A percentile compares a stretch with the other conserved stretches of the same genome.
Evolutionary conservation across 73 alveolate species (phyloP).

Genomic region (Paramecium biaurelia): DNA sequence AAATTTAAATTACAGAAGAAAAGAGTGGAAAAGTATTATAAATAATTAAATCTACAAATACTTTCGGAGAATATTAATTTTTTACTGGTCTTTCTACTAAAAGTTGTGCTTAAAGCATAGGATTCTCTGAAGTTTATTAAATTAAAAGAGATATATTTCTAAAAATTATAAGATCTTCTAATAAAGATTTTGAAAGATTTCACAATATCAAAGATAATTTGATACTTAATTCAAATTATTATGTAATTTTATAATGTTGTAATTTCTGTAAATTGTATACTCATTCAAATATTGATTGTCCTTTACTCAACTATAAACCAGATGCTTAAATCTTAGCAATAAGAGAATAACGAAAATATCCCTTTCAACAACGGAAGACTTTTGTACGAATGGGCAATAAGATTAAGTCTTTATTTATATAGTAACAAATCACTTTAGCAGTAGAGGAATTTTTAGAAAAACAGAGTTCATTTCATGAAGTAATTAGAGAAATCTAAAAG

Average conservation of each 20-base stretch:
- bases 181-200: slow-evolving; percentile 50
- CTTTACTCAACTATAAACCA: neutral
- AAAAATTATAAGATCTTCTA: neutral
- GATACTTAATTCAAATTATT: neutral
- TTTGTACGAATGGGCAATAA: neutral
- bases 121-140: slow-evolving; percentile 34
- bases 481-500: neutral
- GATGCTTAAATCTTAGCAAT: neutral
- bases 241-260: neutral
- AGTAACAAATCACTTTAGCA: neutral
- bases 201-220: slow-evolving; percentile 18
- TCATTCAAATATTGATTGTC: slow-evolving; percentile 32
- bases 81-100: slow-evolving; percentile 31
- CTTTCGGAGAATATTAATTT: slow-evolving; percentile 48
- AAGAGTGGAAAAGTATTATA: neutral
- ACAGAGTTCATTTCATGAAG: neutral
- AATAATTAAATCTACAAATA: neutral
- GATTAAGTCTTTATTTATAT: neutral
- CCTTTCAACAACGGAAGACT: neutral
- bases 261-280: neutral
- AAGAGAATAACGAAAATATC: neutral
- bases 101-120: slow-evolving; percentile 42
- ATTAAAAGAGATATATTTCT: slow-evolving; percentile 34
- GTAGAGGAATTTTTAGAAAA: neutral
- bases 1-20: neutral